Base-by-base conservation (phyloP, 129 eudicot species). In the Tagetes erecta region DNA sequence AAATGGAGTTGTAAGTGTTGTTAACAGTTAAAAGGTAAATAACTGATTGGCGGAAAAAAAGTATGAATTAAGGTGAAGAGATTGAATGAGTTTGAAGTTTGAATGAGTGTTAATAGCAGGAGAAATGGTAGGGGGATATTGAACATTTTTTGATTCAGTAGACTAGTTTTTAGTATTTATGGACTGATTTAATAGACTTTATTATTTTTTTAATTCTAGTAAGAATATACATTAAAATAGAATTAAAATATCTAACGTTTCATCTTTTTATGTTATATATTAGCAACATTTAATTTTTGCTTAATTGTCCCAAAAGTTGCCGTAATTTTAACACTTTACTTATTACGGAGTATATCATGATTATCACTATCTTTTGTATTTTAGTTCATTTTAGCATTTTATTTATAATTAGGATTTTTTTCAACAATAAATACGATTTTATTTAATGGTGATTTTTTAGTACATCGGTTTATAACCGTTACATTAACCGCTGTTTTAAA, bases 61-160 rank as follows among this genome's bases (percentile, higher is more conserved):
- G 41, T 9, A n/a, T 47, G 52, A 47, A n/a, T 47, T 13, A 47
- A 47, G 31, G 73, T 64, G 74, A 74, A 41, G 68, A 35, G n/a
- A 72, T 79, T 71, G 8, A 72, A 59, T 41, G 5, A n/a, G 70
- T 79, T 71, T 71, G 76, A 71, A 72, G 64, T 71, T 71, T 71
- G 76, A 72, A 79, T 63, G 82, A 78, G 82, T 40, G 66, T 78
- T 62, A 71, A 78, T 78, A 63, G 66, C 9, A 47, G 42, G 34
- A 64, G 77, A 78, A 65, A 71, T 72, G 67, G 51, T 6, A 52
- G 68, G 68, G 67, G 27, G 27, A 20, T 20, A 20, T 20, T 20
- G 27, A 44, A 40, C 27, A 65, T 64, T 30, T 39, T 79, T 72
- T 72, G 59, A 65, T 72, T 71, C 68, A 8, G 52, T 68, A 35